phyloP scores from a whole-genome alignment of 1,139 yeast genomes.

The Candida neerlandica region DNA sequence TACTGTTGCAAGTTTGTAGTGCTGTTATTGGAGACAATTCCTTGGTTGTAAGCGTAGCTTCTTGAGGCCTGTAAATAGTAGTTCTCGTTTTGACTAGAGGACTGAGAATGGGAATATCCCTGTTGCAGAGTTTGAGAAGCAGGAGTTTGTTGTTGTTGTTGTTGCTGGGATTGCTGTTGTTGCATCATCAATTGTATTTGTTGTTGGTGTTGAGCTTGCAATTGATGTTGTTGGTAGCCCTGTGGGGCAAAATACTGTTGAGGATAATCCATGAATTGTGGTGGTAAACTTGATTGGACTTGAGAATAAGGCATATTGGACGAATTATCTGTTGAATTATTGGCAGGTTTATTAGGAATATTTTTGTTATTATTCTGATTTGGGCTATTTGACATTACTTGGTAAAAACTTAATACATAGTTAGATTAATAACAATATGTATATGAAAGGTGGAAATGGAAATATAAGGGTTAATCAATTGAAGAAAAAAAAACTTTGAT shows the following conservation, averaged over 20 bases:
- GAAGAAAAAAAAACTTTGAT: constrained; percentile 2
- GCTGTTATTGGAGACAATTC: constrained; percentile 1
- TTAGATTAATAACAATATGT: constrained; percentile 3
- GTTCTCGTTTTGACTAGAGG: constrained; percentile 4
- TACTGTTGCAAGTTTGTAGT: constrained; percentile 4
- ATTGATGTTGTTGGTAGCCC: constrained; percentile 7
- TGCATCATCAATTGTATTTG: constrained; percentile 6
- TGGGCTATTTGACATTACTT: constrained; percentile 14
- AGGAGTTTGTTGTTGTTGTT: constrained; percentile 2
- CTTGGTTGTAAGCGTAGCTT: constrained; percentile 4
- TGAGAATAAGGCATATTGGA: constrained; percentile 8
- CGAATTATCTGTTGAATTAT: constrained; percentile 1
- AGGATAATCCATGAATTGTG: constrained; percentile 11
- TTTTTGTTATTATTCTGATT: constrained; percentile 6
- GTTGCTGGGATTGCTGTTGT: constrained; percentile 5
- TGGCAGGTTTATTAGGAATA: constrained; percentile 1
- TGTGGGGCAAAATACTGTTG: constrained; percentile 10
- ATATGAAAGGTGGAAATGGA: background rate
- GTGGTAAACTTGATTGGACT: constrained; percentile 10
- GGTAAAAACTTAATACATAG: constrained; percentile 7
- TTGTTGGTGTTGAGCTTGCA: constrained; percentile 4
- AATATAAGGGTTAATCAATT: background rate
- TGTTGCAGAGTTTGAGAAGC: constrained; percentile 7
- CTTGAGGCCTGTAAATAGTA: constrained; percentile 6
- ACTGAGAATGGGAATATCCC: constrained; percentile 1